Conservation (phyloP, 2,329 filamentous ascomycete species). For the Fusarium citri region DNA sequence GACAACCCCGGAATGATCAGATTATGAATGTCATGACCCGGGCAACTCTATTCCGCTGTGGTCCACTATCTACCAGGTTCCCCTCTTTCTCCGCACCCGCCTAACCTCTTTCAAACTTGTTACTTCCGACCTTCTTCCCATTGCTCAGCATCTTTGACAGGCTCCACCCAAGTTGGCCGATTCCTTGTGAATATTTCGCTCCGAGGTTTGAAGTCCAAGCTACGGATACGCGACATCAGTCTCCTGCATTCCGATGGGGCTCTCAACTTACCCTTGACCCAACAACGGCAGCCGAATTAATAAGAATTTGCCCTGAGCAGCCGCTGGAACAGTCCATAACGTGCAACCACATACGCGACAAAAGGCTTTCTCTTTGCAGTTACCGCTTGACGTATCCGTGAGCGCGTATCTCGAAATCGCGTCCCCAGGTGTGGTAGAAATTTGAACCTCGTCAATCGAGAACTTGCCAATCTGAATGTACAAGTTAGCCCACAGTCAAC, state of each 20-base stretch:
- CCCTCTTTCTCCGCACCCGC: slow-evolving; percentile 16
- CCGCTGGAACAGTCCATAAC: slow-evolving; percentile 45
- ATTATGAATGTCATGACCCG: neutral
- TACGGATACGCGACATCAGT: slow-evolving; percentile 20
- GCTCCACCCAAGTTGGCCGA: slow-evolving; percentile 42
- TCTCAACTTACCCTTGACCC: slow-evolving; percentile 40
- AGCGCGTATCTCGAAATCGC: slow-evolving; percentile 35
- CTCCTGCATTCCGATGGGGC: neutral
- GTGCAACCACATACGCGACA: slow-evolving; percentile 44
- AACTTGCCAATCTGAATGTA: slow-evolving; percentile 47
- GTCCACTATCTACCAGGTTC: slow-evolving; percentile 16
- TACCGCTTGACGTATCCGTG: slow-evolving; percentile 43
- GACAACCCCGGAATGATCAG: neutral
- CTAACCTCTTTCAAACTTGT: neutral
- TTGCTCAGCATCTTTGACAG: slow-evolving; percentile 39
- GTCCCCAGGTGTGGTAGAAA: neutral
- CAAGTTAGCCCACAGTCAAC: neutral
- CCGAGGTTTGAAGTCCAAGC: slow-evolving; percentile 34
- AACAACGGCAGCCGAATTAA: slow-evolving; percentile 44
- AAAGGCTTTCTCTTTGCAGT: slow-evolving; percentile 44
- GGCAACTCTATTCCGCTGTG: neutral
- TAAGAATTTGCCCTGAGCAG: slow-evolving; percentile 41
- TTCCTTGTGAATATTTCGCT: slow-evolving; percentile 48
- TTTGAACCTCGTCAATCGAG: slow-evolving; percentile 15
- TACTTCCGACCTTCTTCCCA: slow-evolving; percentile 46